These are phyloP conservation scores for Maudiozyma serrabonitensis DNA, from an alignment of 805 yeast species.

Conservation along the genomic window DNA sequence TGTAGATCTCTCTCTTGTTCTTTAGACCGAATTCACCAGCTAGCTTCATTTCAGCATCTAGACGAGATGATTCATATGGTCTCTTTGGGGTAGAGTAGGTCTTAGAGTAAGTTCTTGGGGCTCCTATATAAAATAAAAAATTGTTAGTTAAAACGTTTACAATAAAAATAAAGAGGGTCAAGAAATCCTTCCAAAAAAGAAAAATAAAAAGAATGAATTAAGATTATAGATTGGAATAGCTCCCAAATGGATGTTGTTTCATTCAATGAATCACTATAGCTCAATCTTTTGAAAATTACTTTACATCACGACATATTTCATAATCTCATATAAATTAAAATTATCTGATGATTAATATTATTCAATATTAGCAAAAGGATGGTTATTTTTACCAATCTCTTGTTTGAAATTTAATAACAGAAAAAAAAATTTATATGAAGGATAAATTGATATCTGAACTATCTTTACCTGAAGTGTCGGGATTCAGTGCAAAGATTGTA, in stretches of 20 bases:
- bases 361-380: too few species aligned
- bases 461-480: constrained; percentile 69
- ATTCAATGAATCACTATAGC: too few species aligned
- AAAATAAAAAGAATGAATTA: constrained; percentile 1
- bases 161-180: neutral
- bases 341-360: too few species aligned
- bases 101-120: constrained; percentile 98
- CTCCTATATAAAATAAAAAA: constrained; percentile 43
- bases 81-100: constrained; percentile 99
- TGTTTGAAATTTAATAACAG: too few species aligned
- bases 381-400: too few species aligned
- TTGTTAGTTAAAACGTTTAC: constrained; percentile 3
- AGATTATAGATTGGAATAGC: neutral
- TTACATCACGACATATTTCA: too few species aligned
- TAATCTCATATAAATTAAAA: too few species aligned
- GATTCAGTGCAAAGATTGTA: constrained; percentile 52
- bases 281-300: too few species aligned
- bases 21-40: constrained; percentile 99
- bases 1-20: constrained; percentile 99
- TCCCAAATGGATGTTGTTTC: too few species aligned
- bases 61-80: constrained; percentile 98
- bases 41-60: constrained; percentile 97
- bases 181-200: neutral
- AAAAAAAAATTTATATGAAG: too few species aligned
- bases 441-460: neutral